Conservation (phyloP, 2,329 filamentous ascomycete genomes). For the Ascocoryne sarcoides region DNA sequence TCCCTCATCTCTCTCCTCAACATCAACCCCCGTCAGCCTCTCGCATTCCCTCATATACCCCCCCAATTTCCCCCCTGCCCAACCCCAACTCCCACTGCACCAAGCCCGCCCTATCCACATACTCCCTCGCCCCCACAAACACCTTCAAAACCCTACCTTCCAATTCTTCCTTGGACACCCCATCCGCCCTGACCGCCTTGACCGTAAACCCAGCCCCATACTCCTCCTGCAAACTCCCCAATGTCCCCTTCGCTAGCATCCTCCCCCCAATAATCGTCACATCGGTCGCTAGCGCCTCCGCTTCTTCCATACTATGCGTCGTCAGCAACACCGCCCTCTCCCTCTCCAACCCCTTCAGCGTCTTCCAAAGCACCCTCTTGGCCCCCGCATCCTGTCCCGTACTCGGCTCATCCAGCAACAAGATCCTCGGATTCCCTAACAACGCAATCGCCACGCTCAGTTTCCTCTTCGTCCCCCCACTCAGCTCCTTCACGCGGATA, state of each 20-base stretch:
- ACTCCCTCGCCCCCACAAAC: constrained; percentile 15
- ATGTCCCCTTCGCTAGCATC: constrained; percentile 26
- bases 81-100: constrained; percentile 16
- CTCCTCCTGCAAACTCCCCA: constrained; percentile 13
- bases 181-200: constrained; percentile 11
- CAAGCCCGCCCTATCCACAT: constrained; percentile 19
- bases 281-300: constrained; percentile 28
- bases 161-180: constrained; percentile 5
- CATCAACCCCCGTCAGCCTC: constrained; percentile 16
- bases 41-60: constrained; percentile 21
- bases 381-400: constrained; percentile 29
- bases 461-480: constrained; percentile 28
- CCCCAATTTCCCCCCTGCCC: constrained; percentile 14
- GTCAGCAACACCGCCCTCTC: constrained; percentile 30
- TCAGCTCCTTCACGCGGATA: constrained; percentile 22
- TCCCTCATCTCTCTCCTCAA: not conserved
- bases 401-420: constrained; percentile 28
- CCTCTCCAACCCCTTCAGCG: constrained; percentile 21
- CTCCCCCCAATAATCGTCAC: constrained; percentile 29
- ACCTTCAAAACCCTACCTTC: constrained; percentile 9
- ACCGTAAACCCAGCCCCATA: constrained; percentile 18
- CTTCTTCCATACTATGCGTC: constrained; percentile 32
- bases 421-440: constrained; percentile 26
- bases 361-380: constrained; percentile 30
- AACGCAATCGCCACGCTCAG: constrained; percentile 29